Percentiles rank a stretch among this genome's conserved stretches.
Conservation (phyloP, 2,329 filamentous ascomycete genomes). For the Onygena corvina region DNA sequence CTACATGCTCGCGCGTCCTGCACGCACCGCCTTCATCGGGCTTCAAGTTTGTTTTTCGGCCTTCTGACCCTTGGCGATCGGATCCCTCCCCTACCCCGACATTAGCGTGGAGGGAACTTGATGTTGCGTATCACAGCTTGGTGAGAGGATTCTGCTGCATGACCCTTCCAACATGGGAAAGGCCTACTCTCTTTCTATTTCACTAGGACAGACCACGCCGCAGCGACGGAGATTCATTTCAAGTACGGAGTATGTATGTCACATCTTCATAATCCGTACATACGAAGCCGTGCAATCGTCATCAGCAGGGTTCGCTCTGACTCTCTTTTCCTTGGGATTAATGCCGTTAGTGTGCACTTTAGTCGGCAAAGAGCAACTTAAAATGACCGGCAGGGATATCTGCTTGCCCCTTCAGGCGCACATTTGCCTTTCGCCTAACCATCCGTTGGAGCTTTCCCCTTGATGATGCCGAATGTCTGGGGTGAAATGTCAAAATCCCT, state of each 20-base stretch:
- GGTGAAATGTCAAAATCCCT: conserved; percentile 5
- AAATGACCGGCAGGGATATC: conserved; percentile 5
- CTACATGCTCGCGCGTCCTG: no score
- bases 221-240: no score
- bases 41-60: conserved; percentile 11
- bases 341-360: conserved; percentile 1
- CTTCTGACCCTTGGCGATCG: conserved; percentile 5
- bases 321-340: conserved; percentile 1
- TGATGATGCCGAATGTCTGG: conserved; percentile 1
- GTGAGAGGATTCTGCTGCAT: not conserved
- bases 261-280: conserved; percentile 2
- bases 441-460: not conserved
- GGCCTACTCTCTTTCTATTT: no score
- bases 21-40: not conserved
- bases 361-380: conserved; percentile 1
- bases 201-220: no score
- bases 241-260: no score
- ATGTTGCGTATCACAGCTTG: not conserved
- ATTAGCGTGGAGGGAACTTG: conserved; percentile 4
- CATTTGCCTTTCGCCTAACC: conserved; percentile 5
- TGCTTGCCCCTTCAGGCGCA: conserved; percentile 2
- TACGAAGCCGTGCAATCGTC: conserved; percentile 1
- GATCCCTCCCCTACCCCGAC: conserved; percentile 10
- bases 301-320: conserved; percentile 3
- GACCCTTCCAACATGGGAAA: no score